Conservation (phyloP, 1,284 basidiomycete species). For the Cryptococcus neoformans region DNA sequence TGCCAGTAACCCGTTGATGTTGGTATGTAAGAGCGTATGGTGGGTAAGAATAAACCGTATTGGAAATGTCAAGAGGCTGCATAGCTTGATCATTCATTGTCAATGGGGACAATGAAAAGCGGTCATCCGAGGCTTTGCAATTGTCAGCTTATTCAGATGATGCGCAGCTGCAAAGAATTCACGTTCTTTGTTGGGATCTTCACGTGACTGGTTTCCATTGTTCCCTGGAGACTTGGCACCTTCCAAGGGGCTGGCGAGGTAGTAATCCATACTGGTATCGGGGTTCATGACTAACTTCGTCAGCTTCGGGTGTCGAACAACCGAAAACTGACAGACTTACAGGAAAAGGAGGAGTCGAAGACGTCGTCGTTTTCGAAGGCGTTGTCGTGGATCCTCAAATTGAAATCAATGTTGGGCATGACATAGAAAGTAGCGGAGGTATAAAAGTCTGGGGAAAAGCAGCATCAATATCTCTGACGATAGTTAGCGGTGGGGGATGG, state of each 20-base stretch:
- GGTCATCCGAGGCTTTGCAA: not conserved
- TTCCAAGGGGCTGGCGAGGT: slow-evolving; percentile 8
- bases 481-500: not conserved
- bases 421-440: not conserved
- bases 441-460: not conserved
- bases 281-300: slow-evolving; percentile 3
- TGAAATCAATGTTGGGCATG: not conserved
- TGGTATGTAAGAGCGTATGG: slow-evolving; percentile 11
- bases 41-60: slow-evolving; percentile 4
- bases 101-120: slow-evolving; percentile 7
- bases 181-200: not conserved
- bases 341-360: slow-evolving; percentile 16
- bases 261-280: slow-evolving; percentile 12
- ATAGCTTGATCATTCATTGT: slow-evolving; percentile 5
- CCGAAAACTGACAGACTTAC: slow-evolving; percentile 1
- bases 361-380: slow-evolving; percentile 12
- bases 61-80: not conserved
- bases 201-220: not conserved
- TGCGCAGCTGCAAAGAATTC: not conserved
- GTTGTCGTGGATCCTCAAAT: not conserved
- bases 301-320: not conserved
- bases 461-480: not conserved
- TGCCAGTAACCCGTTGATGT: not conserved
- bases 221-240: not conserved
- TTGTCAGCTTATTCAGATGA: not conserved